These are phyloP conservation scores for Leccinum insigne DNA, from an alignment of 1,284 basidiomycete genomes.

Conservation along the genomic window DNA sequence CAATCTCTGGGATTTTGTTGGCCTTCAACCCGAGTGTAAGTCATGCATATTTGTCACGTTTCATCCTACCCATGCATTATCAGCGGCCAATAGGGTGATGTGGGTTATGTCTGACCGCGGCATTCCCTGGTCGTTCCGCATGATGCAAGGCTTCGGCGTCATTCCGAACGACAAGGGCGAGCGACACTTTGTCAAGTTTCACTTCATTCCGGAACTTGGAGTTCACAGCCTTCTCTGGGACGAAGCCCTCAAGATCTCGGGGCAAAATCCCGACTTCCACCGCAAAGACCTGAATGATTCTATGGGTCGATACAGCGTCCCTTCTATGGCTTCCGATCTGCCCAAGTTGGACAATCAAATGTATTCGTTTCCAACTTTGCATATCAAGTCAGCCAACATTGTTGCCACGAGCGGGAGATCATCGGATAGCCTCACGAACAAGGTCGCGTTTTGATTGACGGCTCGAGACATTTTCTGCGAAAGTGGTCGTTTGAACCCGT, in stretches of 20 bases:
- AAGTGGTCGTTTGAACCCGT: background rate
- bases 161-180: conserved; percentile 65
- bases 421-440: conserved; percentile 48
- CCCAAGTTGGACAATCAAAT: conserved; percentile 46
- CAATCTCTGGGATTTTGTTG: conserved; percentile 83
- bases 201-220: conserved; percentile 80
- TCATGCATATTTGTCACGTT: background rate
- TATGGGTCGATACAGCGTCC: conserved; percentile 46
- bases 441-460: conserved; percentile 51
- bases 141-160: conserved; percentile 77
- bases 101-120: conserved; percentile 85
- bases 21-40: conserved; percentile 61
- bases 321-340: conserved; percentile 41
- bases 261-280: conserved; percentile 84
- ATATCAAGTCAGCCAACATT: conserved; percentile 61
- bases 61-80: conserved; percentile 18
- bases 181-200: conserved; percentile 83
- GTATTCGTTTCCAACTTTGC: conserved; percentile 62
- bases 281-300: conserved; percentile 77
- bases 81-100: conserved; percentile 77
- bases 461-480: background rate
- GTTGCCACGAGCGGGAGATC: conserved; percentile 58
- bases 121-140: conserved; percentile 78
- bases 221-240: conserved; percentile 87
- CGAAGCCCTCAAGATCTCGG: conserved; percentile 80